phyloP scores from a whole-genome alignment of 257 asterid genomes.

The Rauvolfia tetraphylla region DNA sequence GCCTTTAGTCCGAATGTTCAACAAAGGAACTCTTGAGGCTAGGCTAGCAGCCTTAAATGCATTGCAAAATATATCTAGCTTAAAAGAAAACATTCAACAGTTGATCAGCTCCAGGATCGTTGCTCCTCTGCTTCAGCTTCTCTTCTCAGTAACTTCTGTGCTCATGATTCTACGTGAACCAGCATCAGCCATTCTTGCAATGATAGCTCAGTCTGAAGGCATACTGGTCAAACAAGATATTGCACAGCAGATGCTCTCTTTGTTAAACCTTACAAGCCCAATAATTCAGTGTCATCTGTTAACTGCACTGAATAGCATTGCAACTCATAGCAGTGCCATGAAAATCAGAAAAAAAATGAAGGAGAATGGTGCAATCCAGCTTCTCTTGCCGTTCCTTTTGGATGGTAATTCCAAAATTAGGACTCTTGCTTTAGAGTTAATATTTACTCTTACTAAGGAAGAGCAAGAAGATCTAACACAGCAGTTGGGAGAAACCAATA shows the following conservation, averaged over 20 bases:
- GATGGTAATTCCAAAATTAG: constrained; percentile 45
- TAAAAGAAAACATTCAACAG: constrained; percentile 48
- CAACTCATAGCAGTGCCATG: constrained; percentile 46
- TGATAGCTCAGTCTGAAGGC: constrained; percentile 64
- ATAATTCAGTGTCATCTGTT: constrained; percentile 64
- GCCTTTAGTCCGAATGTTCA: constrained; percentile 73
- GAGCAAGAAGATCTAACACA: constrained; percentile 46
- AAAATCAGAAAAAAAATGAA: constrained; percentile 62
- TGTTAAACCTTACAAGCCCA: constrained; percentile 70
- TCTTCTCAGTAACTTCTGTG: constrained; percentile 88
- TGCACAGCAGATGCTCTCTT: constrained; percentile 89
- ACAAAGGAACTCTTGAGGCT: constrained; percentile 69
- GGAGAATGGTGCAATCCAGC: constrained; percentile 63
- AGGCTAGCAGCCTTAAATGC: constrained; percentile 72
- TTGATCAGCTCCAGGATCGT: constrained; percentile 56
- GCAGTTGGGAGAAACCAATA: constrained; percentile 48
- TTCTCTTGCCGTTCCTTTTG: constrained; percentile 56
- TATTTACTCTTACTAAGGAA: constrained; percentile 45
- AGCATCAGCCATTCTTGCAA: constrained; percentile 87
- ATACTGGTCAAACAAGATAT: constrained; percentile 57
- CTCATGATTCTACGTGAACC: constrained; percentile 82
- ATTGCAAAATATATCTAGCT: constrained; percentile 47
- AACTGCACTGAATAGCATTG: constrained; percentile 64
- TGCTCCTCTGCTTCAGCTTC: constrained; percentile 65
- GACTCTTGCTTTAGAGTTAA: constrained; percentile 47